Evolutionary conservation across 768 basidiomycete species (phyloP).

Genomic region (Dendrothele bispora): DNA sequence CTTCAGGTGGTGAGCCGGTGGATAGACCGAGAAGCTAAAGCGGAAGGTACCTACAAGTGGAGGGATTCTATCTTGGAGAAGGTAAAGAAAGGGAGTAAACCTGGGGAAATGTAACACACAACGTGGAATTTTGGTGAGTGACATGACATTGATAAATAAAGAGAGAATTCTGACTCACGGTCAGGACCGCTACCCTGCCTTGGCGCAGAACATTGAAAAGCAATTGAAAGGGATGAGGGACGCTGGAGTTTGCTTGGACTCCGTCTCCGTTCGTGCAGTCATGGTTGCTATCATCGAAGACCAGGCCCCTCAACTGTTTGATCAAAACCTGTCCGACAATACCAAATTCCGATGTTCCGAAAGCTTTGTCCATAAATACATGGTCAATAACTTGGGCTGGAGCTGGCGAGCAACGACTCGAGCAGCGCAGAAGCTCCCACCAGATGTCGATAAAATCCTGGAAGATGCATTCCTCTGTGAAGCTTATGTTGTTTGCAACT

Average conservation of each 20-base stretch:
- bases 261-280: neutral
- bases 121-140: neutral
- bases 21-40: neutral
- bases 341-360: constrained; percentile 15
- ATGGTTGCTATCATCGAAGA: constrained; percentile 10
- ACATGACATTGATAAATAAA: too few species aligned
- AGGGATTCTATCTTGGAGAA: neutral
- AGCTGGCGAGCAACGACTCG: constrained; percentile 14
- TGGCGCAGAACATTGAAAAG: neutral
- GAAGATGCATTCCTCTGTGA: constrained; percentile 11
- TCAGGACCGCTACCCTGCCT: neutral
- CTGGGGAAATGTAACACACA: neutral
- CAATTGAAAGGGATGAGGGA: neutral
- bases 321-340: constrained; percentile 10
- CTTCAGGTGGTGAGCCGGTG: neutral
- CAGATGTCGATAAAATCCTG: constrained; percentile 15
- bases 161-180: neutral
- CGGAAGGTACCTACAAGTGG: neutral
- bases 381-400: constrained; percentile 16
- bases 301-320: constrained; percentile 21
- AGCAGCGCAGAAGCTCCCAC: constrained; percentile 29
- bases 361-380: constrained; percentile 18
- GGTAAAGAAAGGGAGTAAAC: neutral
- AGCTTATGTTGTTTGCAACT: constrained; percentile 8
- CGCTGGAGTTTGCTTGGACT: neutral